Evolutionary conservation across 805 yeast genomes (phyloP).

Genomic region (Zygoascus flipseniorum): DNA sequence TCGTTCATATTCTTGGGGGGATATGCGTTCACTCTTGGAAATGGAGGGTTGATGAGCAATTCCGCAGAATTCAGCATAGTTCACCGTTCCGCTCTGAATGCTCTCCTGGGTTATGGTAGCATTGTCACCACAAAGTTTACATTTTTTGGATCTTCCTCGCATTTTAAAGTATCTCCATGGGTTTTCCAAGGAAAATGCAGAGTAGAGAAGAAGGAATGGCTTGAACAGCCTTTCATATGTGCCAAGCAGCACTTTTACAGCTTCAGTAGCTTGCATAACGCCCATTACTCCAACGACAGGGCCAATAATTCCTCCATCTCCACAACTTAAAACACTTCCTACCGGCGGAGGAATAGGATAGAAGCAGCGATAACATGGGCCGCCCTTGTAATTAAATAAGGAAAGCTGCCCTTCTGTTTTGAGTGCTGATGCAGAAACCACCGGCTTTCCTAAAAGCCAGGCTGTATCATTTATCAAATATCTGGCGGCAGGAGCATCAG

Average conservation of each 20-base stretch:
- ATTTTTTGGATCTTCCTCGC: constrained; percentile 54
- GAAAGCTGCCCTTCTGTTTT: constrained; percentile 86
- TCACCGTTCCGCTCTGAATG: constrained; percentile 40
- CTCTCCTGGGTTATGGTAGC: constrained; percentile 41
- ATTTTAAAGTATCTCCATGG: constrained; percentile 63
- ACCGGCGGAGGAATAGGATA: constrained; percentile 89
- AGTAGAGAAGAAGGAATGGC: constrained; percentile 58
- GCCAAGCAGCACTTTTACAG: constrained; percentile 63
- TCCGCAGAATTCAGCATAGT: constrained; percentile 77
- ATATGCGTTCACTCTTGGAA: constrained; percentile 41
- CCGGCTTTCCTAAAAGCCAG: constrained; percentile 56
- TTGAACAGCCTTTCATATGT: constrained; percentile 44
- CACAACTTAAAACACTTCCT: constrained; percentile 70
- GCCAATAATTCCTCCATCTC: constrained; percentile 91
- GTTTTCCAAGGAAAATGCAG: constrained; percentile 40
- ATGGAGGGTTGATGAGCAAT: constrained; percentile 35
- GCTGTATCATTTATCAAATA: constrained; percentile 82
- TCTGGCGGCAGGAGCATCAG: constrained; percentile 84
- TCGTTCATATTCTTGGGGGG: constrained; percentile 32
- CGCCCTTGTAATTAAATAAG: constrained; percentile 57
- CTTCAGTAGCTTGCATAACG: constrained; percentile 77
- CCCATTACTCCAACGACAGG: constrained; percentile 96
- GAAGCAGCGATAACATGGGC: constrained; percentile 94
- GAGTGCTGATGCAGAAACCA: constrained; percentile 88
- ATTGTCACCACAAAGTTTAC: constrained; percentile 54